Conservation (phyloP, 768 basidiomycete genomes). For the Collybiopsis luxurians region DNA sequence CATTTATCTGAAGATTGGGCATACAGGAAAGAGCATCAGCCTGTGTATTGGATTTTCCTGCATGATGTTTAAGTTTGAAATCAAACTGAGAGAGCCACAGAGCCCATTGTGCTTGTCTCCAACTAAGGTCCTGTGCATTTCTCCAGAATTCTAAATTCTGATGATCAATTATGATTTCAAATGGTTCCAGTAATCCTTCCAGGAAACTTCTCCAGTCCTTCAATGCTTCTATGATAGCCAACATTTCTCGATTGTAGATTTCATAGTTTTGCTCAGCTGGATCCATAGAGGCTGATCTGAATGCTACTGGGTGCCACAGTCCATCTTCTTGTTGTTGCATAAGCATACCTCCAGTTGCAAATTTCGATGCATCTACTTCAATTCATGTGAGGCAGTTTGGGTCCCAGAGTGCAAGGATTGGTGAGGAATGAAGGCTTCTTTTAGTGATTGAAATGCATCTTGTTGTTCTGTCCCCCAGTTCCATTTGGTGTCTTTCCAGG, state of each 20-base stretch:
- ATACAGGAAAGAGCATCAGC: too few species aligned
- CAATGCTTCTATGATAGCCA: slow-evolving; percentile 37
- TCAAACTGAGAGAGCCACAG: slow-evolving; percentile 16
- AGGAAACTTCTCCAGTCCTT: slow-evolving; percentile 6
- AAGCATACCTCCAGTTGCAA: slow-evolving; percentile 24
- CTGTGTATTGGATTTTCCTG: slow-evolving; percentile 8
- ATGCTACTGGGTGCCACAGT: slow-evolving; percentile 36
- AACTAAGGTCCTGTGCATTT: slow-evolving; percentile 22
- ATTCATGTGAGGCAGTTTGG: slow-evolving; percentile 15
- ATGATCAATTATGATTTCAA: slow-evolving; percentile 20
- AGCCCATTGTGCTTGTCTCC: slow-evolving; percentile 34
- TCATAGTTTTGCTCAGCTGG: slow-evolving; percentile 43
- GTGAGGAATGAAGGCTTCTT: slow-evolving; percentile 23
- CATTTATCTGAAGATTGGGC: too few species aligned
- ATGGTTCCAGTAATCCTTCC: background rate
- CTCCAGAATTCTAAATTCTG: slow-evolving; percentile 28
- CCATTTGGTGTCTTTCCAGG: slow-evolving; percentile 20
- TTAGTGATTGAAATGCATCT: slow-evolving; percentile 27
- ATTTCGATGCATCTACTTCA: slow-evolving; percentile 29
- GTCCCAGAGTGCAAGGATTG: slow-evolving; percentile 19
- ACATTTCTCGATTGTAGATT: slow-evolving; percentile 48
- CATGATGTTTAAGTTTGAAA: slow-evolving; percentile 15
- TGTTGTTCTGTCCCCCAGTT: slow-evolving; percentile 13
- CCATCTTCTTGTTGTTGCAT: slow-evolving; percentile 17
- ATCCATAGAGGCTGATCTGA: slow-evolving; percentile 26